phyloP scores from a whole-genome alignment of 495 filamentous ascomycete species.

The Aspergillus leporis region DNA sequence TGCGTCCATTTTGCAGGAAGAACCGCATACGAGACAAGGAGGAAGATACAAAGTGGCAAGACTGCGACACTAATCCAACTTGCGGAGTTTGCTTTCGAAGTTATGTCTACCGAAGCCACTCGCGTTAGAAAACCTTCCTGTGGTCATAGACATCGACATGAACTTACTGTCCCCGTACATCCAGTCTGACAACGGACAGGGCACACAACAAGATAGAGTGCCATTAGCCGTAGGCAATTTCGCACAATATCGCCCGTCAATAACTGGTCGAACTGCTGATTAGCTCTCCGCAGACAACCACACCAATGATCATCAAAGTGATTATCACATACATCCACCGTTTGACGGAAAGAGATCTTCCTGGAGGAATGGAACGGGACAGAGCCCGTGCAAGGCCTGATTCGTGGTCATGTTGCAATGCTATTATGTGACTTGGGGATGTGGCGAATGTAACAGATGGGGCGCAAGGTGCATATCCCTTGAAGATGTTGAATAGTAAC shows the following conservation, averaged over 20 bases:
- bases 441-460: conserved; percentile 10
- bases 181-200: conserved; percentile 85
- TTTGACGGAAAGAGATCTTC: conserved; percentile 54
- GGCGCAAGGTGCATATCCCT: conserved; percentile 19
- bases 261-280: conserved; percentile 49
- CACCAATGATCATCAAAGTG: background rate
- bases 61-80: conserved; percentile 80
- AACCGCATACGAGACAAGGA: conserved; percentile 78
- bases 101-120: conserved; percentile 51
- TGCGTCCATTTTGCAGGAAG: conserved; percentile 88
- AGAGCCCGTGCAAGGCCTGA: conserved; percentile 44
- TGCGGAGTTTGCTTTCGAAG: conserved; percentile 60
- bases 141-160: background rate
- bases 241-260: conserved; percentile 65
- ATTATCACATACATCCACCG: conserved; percentile 61
- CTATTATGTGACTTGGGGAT: background rate
- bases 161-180: conserved; percentile 72
- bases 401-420: conserved; percentile 25
- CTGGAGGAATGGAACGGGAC: conserved; percentile 66
- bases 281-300: conserved; percentile 5
- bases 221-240: conserved; percentile 43
- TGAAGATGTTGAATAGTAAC: background rate
- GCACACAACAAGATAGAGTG: conserved; percentile 72
- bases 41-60: conserved; percentile 68
- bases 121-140: conserved; percentile 17